These are phyloP conservation scores for Ceratocystis colombiana DNA, from an alignment of 2,329 filamentous ascomycete genomes.

Conservation along the genomic window DNA sequence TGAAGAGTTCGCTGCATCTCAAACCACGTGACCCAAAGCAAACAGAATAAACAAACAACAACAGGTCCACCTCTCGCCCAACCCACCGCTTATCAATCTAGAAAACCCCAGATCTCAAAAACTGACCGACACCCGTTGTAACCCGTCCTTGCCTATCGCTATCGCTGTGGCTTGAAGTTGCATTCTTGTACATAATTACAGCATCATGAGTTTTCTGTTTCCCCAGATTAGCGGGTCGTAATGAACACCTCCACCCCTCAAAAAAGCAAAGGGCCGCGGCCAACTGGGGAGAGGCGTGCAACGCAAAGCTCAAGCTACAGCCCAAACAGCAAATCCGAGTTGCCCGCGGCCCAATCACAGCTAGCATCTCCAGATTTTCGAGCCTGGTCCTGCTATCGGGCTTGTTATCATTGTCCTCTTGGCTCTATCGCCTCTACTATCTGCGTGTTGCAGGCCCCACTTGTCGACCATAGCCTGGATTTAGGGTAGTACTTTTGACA, in stretches of 20 bases:
- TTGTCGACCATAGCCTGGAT: not conserved
- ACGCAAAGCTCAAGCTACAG: not conserved
- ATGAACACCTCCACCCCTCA: not conserved
- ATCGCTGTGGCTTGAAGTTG: not conserved
- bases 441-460: not conserved
- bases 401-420: not conserved
- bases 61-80: not conserved
- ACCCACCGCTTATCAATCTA: not conserved
- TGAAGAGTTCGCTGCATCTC: not conserved
- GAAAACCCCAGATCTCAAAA: not conserved
- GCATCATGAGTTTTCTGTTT: conserved; percentile 1
- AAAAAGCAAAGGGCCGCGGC: not conserved
- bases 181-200: conserved; percentile 5
- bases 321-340: conserved; percentile 1
- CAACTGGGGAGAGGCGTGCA: not conserved
- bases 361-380: conserved; percentile 2
- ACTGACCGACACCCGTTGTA: not conserved
- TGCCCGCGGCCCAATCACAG: conserved; percentile 3
- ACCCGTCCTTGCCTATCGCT: not conserved
- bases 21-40: not conserved
- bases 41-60: not conserved
- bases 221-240: not conserved
- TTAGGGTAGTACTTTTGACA: conserved; percentile 12
- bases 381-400: conserved; percentile 3
- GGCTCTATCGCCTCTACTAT: not conserved